Evolutionary conservation across 163 green algal species (phyloP), one percentile per base, ranked within the genome.

Genomic region (Smithsoniella earleae): DNA sequence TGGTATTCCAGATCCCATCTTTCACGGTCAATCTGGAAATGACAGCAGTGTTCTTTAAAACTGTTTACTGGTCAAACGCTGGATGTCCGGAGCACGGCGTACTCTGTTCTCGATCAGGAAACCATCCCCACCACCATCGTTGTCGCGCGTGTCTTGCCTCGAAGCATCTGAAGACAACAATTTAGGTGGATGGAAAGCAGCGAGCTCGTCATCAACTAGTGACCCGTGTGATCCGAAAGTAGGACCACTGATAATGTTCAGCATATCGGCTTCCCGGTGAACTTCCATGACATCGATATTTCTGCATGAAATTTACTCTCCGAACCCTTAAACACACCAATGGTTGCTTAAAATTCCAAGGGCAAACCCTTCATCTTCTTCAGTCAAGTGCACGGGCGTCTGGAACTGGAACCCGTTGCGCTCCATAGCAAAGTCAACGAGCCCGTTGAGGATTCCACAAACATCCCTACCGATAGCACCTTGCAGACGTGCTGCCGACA

Each of bases 1-100:
- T 69, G 58, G 58, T 69, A 69, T 31, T 69, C 58, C 31, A 69
- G 25, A 33, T 69, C 58, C 58, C 58, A 69, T 4, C 20, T 30
- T 13, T 69, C n/a, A 22, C 58, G n/a, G 20, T 69, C 58, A 13
- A 69, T 69, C 58, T 64, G 49, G 25, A 64, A 10, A 64, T 27
- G 6, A 1, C 16, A 6, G 33, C 49, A 18, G n/a, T n/a, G n/a
- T n/a, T n/a, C n/a, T n/a, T n/a, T n/a, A n/a, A n/a, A n/a, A n/a
- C n/a, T n/a, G n/a, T n/a, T n/a, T n/a, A n/a, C n/a, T n/a, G n/a
- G n/a, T n/a, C n/a, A n/a, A n/a, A n/a, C n/a, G n/a, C n/a, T n/a
- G n/a, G n/a, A n/a, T n/a, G n/a, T n/a, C n/a, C n/a, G n/a, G n/a
- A n/a, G n/a, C n/a, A n/a, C n/a, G n/a, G 40, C 40, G 40, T 49